Evolutionary conservation across 352 stramenopile genomes (phyloP), one percentile per base, ranked within the genome.

Genomic region (Pythium rhizo-oryzae): DNA sequence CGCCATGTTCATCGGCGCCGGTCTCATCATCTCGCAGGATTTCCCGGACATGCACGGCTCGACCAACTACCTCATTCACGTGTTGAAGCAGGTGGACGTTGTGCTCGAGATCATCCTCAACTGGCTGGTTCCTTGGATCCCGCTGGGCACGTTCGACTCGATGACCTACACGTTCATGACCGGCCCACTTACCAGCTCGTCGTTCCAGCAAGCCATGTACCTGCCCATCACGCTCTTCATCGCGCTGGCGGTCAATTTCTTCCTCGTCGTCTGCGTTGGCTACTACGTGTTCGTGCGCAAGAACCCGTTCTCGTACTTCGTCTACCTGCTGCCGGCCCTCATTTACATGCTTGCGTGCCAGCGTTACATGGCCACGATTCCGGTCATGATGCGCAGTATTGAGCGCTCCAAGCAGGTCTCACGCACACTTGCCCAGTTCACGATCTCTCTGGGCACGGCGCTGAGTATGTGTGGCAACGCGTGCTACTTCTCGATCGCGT

Each of bases 31-130:
- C 9, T 74, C 78, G 24, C 84, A 87, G 53, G 83, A 89, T 51
- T 66, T 67, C 49, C 70, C 71, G 11, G 47, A 65, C 13, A 71
- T 69, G 51, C 64, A 75, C 13, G 74, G 84, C 65, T 64, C 69
- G 16, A 50, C 25, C 43, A 90, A 89, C 57, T 75, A 87, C 65
- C 71, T 75, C 28, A 80, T 85, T 21, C 68, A 89, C 24, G 70
- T 91, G 6, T 74, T 89, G 43, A 79, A 81, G 55, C 83, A 91
- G 62, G 59, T 87, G 9, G 64, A 88, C 55, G 53, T 88, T 21
- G 79, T 90, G 58, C 71, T 89, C 23, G 83, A 89, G 57, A 74
- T 87, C 61, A 83, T 89, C n/a, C 70, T 91, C 43, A 91, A 89
- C 69, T 91, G 81, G 78, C 35, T 89, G 16, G 78, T 91, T 41